Evolutionary conservation across 352 stramenopile species (phyloP).

Genomic region (Pythium rishiriense): DNA sequence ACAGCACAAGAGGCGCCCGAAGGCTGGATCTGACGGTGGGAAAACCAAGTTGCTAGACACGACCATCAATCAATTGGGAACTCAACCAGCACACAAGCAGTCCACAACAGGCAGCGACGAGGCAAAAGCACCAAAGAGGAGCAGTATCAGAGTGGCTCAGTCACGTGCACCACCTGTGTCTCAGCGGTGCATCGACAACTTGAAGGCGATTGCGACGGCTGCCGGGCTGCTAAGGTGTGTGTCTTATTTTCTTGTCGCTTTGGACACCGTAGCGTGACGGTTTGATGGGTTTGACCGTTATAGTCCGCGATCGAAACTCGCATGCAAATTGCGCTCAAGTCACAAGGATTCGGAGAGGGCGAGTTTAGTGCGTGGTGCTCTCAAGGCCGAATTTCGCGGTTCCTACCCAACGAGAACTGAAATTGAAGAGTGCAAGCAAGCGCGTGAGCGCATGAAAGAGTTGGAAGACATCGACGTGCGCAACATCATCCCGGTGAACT

Average conservation of each 20-base stretch:
- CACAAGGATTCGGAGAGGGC: neutral
- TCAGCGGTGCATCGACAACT: neutral
- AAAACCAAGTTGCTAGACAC: neutral
- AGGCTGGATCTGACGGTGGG: neutral
- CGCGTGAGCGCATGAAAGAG: constrained; percentile 1
- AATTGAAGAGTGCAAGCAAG: neutral
- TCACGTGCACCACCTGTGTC: neutral
- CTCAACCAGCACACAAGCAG: neutral
- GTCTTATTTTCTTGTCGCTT: too few species aligned
- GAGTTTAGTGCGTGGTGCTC: neutral
- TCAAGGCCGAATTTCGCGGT: neutral
- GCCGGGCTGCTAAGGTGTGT: constrained; percentile 2
- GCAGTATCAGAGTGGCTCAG: neutral
- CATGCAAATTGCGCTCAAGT: neutral
- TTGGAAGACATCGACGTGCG: constrained; percentile 6
- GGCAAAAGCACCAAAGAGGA: neutral
- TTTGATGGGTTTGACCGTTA: neutral
- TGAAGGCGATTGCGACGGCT: constrained; percentile 7
- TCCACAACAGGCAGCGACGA: neutral
- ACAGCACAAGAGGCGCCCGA: neutral
- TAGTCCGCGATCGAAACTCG: constrained; percentile 14
- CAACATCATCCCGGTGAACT: constrained; percentile 9
- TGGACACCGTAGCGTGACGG: neutral
- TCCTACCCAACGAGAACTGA: constrained; percentile 8
- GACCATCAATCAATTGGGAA: too few species aligned